A percentile compares a stretch with the other conserved stretches of the same genome.
Conservation (phyloP, 768 basidiomycete genomes). For the Mycena olivaceomarginata region DNA sequence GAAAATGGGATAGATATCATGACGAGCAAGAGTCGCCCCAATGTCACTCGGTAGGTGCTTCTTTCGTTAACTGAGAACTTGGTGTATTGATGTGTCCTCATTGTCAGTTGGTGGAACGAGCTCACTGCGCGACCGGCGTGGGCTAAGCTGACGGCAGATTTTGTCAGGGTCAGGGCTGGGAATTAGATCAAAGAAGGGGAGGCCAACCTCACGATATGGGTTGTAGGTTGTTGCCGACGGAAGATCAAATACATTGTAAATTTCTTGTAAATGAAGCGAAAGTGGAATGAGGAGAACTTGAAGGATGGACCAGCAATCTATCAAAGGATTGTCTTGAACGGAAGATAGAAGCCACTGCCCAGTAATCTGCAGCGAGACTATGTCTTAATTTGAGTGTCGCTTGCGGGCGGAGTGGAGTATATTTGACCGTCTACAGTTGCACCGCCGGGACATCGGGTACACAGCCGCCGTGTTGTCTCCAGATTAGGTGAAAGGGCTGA, state of each 20-base stretch:
- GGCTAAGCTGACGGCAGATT: conserved; percentile 57
- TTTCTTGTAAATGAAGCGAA: conserved; percentile 7
- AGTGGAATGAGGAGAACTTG: no score
- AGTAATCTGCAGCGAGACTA: no score
- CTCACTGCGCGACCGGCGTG: conserved; percentile 69
- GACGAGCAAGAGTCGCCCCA: conserved; percentile 56
- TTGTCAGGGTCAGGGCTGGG: conserved; percentile 15
- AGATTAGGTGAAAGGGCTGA: no score
- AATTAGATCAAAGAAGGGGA: conserved; percentile 26
- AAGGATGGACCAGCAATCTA: not conserved
- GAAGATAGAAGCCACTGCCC: no score
- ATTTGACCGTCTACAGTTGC: no score
- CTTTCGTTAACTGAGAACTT: conserved; percentile 9
- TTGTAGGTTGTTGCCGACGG: conserved; percentile 3
- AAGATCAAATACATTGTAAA: not conserved
- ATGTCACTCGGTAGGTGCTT: conserved; percentile 63
- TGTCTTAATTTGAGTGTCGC: no score
- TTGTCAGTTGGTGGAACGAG: conserved; percentile 70
- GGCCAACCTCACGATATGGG: conserved; percentile 23
- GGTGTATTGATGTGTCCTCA: conserved; percentile 5
- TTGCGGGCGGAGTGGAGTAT: no score
- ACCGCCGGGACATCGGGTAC: no score
- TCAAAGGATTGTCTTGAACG: no score
- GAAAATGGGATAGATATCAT: conserved; percentile 54
- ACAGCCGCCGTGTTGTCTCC: no score